Base-by-base conservation (phyloP, 352 stramenopile species). In the Phytophthora colocasiae region DNA sequence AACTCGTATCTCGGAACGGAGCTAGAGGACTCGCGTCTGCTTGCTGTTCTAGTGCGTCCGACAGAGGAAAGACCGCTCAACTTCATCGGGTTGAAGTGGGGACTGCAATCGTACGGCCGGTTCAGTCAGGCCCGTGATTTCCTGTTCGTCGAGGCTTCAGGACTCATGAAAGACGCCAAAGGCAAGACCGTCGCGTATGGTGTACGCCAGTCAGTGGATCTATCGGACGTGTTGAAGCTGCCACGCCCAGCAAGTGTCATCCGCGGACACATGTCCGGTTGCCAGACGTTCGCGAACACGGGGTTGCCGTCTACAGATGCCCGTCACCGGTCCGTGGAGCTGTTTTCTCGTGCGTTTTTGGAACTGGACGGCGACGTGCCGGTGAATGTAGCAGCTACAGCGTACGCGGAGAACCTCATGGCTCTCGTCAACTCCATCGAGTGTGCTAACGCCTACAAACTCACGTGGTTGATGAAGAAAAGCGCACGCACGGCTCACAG, bases 11-110 rank as follows among this genome's bases (percentile, higher is more conserved):
- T 81, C 11, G 56, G 58, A 4, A 70, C 73, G 46, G 65, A 75
- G 44, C 47, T 69, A 17, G 69, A 77, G 14, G 66, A 72, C 31
- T 73, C 54, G 15, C 72, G 64, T 24, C 53, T 84, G 19, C 70
- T 84, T 15, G 43, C 61, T 4, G 75, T 69, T n/a, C 31, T 84
- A 8, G 49, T 70, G 10, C 44, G 19, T 4, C 65, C 66, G 24
- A 80, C 47, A 0, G 14, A 45, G 11, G 52, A 70, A 5, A 56
- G 81, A 7, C 75, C 75, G n/a, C 78, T 81, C 36, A 63, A 67
- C 31, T 83, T 73, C 40, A 29, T 83, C 14, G 66, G 62, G 27
- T 22, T 83, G 2, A 83, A 83, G 55, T 83, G 75, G 75, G 58
- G 59, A 0, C 26, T 69, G 1, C 69, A 71, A 9, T 66, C 56